Percentiles rank a stretch among this genome's conserved stretches.
Conservation (phyloP, 805 yeast species). For the Teunomyces barrocoloradensis region DNA sequence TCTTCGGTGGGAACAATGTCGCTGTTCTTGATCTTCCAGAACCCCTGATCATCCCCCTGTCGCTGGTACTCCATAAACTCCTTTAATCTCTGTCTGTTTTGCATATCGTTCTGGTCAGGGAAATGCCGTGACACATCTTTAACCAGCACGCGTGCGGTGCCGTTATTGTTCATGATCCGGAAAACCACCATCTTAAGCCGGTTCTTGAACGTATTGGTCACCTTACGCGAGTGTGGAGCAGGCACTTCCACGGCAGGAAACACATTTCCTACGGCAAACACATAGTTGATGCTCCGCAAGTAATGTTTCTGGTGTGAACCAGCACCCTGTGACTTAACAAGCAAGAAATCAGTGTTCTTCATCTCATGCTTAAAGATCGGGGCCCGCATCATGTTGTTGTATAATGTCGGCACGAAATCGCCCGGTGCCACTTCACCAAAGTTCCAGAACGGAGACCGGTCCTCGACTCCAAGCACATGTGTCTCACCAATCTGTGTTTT, state of each 20-base stretch:
- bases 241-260: constrained; percentile 95
- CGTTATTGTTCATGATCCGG: constrained; percentile 75
- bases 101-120: constrained; percentile 97
- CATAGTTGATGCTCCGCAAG: constrained; percentile 63
- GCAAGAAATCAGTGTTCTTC: constrained; percentile 72
- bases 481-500: constrained; percentile 91
- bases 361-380: constrained; percentile 89
- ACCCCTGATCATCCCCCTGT: constrained; percentile 90
- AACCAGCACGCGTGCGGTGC: constrained; percentile 72
- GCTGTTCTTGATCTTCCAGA: constrained; percentile 75
- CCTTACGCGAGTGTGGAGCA: constrained; percentile 96
- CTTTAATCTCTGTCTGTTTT: constrained; percentile 88
- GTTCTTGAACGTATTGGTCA: constrained; percentile 87
- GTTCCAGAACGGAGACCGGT: constrained; percentile 96
- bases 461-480: constrained; percentile 92
- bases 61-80: constrained; percentile 98
- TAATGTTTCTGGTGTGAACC: constrained; percentile 70
- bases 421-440: constrained; percentile 97
- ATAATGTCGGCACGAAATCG: constrained; percentile 86
- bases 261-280: constrained; percentile 87
- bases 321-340: constrained; percentile 77
- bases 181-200: constrained; percentile 91
- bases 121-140: constrained; percentile 88
- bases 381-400: constrained; percentile 88
- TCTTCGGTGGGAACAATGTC: constrained; percentile 72